Percentiles rank a stretch among this genome's conserved stretches.
Evolutionary conservation across 306 rosid genomes (phyloP).

Genomic region (Herpetospermum pedunculosum): DNA sequence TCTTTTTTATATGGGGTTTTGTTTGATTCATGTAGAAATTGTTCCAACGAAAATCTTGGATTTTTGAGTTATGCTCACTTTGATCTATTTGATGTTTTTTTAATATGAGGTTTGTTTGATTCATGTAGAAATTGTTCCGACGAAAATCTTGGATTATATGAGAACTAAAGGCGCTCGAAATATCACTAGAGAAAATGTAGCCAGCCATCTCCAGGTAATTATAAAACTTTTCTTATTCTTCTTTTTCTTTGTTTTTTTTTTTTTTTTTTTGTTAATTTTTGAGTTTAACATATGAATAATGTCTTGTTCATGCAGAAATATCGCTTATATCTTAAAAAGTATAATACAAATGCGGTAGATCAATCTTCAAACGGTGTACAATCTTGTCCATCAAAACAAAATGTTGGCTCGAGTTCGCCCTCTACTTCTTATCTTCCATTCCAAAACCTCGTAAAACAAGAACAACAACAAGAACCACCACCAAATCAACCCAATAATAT

Average conservation of each 20-base stretch:
- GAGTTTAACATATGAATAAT: background rate
- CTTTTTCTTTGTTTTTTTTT: background rate
- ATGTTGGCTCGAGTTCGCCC: no score
- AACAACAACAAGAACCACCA: no score
- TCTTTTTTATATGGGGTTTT: background rate
- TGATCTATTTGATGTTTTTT: no score
- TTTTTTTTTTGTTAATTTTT: background rate
- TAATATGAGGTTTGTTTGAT: no score
- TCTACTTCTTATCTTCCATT: no score
- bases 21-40: background rate
- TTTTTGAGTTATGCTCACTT: no score
- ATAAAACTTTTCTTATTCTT: no score
- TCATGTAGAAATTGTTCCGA: no score
- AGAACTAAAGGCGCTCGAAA: background rate
- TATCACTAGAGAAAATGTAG: conserved; percentile 10
- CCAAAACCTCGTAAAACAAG: no score
- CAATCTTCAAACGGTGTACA: no score
- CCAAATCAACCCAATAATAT: no score
- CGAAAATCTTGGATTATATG: background rate
- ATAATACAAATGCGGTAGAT: background rate
- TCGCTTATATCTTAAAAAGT: background rate
- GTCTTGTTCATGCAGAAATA: background rate
- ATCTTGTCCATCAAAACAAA: no score
- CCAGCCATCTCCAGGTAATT: conserved; percentile 17
- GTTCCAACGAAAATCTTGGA: background rate